Base-by-base conservation (phyloP, 2,329 filamentous ascomycete species). In the Sporothrix variecibatus region DNA sequence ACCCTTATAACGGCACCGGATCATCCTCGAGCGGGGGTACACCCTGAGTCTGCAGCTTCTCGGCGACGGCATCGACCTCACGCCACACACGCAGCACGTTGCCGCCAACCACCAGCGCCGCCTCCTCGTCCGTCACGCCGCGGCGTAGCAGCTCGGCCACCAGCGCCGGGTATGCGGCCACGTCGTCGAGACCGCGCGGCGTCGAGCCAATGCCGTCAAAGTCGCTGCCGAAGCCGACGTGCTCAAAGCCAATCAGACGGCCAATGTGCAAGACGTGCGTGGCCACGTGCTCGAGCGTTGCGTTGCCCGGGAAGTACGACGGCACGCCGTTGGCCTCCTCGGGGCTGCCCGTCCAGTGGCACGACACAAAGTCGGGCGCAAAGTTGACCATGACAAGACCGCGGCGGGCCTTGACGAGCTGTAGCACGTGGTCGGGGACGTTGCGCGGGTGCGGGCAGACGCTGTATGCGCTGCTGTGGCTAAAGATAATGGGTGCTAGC, bases 331-430 rank as follows among this genome's bases (percentile, higher is more conserved):
- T 70, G 38, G 28, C 49, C 68, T 74, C 73, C 58, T 89, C 88
- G 20, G 86, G 83, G 3, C 87, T 85, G 43, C 87, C 86, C 0
- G 87, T 84, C 11, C 88, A 78, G 1, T 87, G 85, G 81, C 95
- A 97, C 38, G 91, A 93, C 75, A 97, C 89, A 81, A 97, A 98
- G 23, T 91, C 90, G 0, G 94, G 93, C 20, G 89, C 85, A 79
- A 97, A 97, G 81, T 97, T 98, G 76, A 98, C 90, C 94, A 98
- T 97, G 72, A 98, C 93, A 11, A 98, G 79, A 2, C 92, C 92
- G 76, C 91, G 89, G 2, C 87, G 89, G 78, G 89, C 81, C 81
- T 93, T 93, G 51, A 98, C 93, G 0, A 96, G 85, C 53, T 92
- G 83, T 8, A 98, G 85, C 17, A 97, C 90, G 73, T 95, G 88